Evolutionary conservation across 441 rosid genomes (phyloP).

Genomic region (Macaranga tanarius): DNA sequence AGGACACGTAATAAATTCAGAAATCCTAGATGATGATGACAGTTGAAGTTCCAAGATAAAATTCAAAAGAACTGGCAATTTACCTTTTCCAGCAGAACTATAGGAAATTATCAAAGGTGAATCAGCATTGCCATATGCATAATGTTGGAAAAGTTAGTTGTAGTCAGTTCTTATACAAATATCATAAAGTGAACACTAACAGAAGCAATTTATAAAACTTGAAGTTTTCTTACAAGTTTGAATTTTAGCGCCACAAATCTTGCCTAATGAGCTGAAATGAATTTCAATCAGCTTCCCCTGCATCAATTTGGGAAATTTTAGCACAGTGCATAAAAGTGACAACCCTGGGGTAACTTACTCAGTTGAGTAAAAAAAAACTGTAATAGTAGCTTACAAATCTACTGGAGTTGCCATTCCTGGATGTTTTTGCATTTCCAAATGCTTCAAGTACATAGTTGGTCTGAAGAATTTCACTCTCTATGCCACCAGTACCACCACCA

Average conservation of each 20-base stretch:
- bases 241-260: slow-evolving; percentile 83
- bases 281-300: slow-evolving; percentile 94
- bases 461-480: slow-evolving; percentile 68
- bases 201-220: slow-evolving; percentile 15
- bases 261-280: slow-evolving; percentile 75
- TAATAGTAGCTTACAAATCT: slow-evolving; percentile 72
- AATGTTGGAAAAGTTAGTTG: slow-evolving; percentile 29
- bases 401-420: slow-evolving; percentile 88
- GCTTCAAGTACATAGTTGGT: slow-evolving; percentile 88
- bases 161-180: slow-evolving; percentile 34
- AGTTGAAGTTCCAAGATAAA: slow-evolving; percentile 21
- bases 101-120: slow-evolving; percentile 22
- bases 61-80: slow-evolving; percentile 21
- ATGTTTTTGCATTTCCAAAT: slow-evolving; percentile 98
- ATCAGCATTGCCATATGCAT: slow-evolving; percentile 29
- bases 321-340: slow-evolving; percentile 11
- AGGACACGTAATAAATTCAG: slow-evolving; percentile 36
- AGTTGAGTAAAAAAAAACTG: slow-evolving; percentile 11
- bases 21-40: slow-evolving; percentile 19
- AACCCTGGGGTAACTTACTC: background rate
- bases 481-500: slow-evolving; percentile 79
- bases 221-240: slow-evolving; percentile 76
- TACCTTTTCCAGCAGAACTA: slow-evolving; percentile 97
- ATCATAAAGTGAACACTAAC: slow-evolving; percentile 14
- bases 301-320: slow-evolving; percentile 20